phyloP scores from a whole-genome alignment of 108 stramenopile genomes.

The Pseudonitzschia pungens region DNA sequence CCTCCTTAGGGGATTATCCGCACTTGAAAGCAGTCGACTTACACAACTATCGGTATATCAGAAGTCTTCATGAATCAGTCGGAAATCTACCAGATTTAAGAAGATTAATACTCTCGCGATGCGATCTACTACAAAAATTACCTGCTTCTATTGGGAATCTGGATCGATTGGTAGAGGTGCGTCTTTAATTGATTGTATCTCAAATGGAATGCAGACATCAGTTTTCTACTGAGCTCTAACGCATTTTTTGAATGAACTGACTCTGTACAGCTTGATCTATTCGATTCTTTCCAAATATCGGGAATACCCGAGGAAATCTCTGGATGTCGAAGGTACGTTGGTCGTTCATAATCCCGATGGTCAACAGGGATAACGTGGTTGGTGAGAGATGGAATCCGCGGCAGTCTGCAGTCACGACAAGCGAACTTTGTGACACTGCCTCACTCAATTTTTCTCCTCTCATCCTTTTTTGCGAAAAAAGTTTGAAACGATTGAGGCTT shows the following conservation, averaged over 20 bases:
- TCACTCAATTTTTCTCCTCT: neutral
- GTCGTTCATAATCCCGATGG: neutral
- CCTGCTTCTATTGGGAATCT: slow-evolving; percentile 43
- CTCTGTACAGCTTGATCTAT: slow-evolving; percentile 9
- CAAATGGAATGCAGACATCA: neutral
- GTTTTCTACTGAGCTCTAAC: neutral
- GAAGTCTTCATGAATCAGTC: slow-evolving; percentile 26
- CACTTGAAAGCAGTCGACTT: slow-evolving; percentile 25
- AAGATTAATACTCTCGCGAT: slow-evolving; percentile 34
- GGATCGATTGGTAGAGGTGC: slow-evolving; percentile 35
- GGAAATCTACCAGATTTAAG: slow-evolving; percentile 20
- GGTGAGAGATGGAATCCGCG: too few relatives aligned
- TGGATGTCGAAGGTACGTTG: slow-evolving; percentile 9
- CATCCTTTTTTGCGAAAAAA: neutral
- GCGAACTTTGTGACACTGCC: too few relatives aligned
- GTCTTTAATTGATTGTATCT: neutral
- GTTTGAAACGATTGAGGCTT: slow-evolving; percentile 7
- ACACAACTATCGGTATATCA: slow-evolving; percentile 41
- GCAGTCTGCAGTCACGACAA: too few relatives aligned
- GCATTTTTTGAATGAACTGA: neutral
- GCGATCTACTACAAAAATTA: slow-evolving; percentile 36
- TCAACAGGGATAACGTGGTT: too few relatives aligned
- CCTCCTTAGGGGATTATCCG: slow-evolving; percentile 4
- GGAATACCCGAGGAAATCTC: slow-evolving; percentile 6
- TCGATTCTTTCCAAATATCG: slow-evolving; percentile 12